Conservation (phyloP, 192 early-diverging fungal species). For the Globomyces pollinis-pini region DNA sequence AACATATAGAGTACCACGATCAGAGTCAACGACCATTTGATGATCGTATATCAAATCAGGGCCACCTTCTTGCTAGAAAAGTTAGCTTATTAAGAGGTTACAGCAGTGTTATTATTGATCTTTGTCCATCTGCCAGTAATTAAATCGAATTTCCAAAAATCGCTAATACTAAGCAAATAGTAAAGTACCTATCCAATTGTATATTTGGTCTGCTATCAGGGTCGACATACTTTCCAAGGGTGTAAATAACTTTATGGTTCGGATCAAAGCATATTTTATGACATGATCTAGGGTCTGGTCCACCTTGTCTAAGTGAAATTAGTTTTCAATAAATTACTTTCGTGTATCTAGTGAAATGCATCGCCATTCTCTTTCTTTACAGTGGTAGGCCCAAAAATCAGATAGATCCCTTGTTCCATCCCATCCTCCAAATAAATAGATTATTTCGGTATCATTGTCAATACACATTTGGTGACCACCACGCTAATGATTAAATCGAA, state of each 20-base stretch:
- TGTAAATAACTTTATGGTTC: constrained; percentile 60
- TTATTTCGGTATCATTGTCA: constrained; percentile 56
- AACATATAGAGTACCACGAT: constrained; percentile 65
- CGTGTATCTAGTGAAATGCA: constrained; percentile 70
- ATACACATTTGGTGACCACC: constrained; percentile 98
- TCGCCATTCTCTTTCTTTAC: constrained; percentile 57
- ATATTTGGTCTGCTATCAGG: constrained; percentile 57
- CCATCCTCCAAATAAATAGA: constrained; percentile 95
- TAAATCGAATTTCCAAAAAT: constrained; percentile 87
- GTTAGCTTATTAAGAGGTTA: too few species aligned
- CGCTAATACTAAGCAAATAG: too few species aligned
- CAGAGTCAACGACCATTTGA: constrained; percentile 84
- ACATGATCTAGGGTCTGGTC: constrained; percentile 81
- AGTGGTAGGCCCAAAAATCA: constrained; percentile 82
- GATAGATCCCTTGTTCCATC: constrained; percentile 76
- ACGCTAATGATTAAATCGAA: too few species aligned
- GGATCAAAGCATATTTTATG: constrained; percentile 90
- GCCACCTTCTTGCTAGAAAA: constrained; percentile 73
- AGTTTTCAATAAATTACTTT: constrained; percentile 31
- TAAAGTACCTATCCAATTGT: constrained; percentile 47
- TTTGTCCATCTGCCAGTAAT: constrained; percentile 57
- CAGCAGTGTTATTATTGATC: constrained; percentile 67
- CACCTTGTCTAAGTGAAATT: constrained; percentile 72
- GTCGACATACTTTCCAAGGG: constrained; percentile 87
- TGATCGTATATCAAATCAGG: constrained; percentile 87